Base-by-base conservation (phyloP, 2,329 filamentous ascomycete species). In the Penicillium verrucosum region DNA sequence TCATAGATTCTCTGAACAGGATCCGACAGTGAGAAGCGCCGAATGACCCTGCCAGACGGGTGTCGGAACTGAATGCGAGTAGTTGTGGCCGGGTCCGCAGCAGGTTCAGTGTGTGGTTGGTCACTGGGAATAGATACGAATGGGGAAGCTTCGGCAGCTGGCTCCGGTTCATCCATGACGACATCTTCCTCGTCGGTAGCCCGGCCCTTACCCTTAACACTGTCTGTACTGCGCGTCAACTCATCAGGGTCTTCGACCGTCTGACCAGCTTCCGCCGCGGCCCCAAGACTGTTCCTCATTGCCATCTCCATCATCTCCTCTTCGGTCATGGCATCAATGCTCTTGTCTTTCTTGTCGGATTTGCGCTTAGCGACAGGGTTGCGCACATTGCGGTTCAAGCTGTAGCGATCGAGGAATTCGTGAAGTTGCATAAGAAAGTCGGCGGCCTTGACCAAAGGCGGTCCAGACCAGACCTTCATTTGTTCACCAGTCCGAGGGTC, bases 231-330 rank as follows among this genome's bases (percentile, higher is more conserved):
- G 70, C 90, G 90, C 1, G 94, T 97, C 49, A 97, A 80, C 34
- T 90, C 87, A 74, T 99, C 94, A 0, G 93, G 93, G 65, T 97
- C 93, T 57, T 87, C 82, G 8, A 89, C 79, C 64, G 85, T 87
- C 0, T 69, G 71, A 67, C 67, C 70, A 60, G 67, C 71, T 18
- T 73, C 75, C 36, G 76, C 78, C 32, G 81, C 83, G 40, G 59
- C 67, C 14, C 85, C 87, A 44, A 97, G 78, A 70, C 92, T 97
- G 76, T 95, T 94, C 72, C 92, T 86, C 70, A 99, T 75, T 0
- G 94, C 94, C 83, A 97, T 87, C 73, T 97, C 89, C 65, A 99
- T 79, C 92, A 96, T 96, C 77, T 99, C 92, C 48, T 97, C 92
- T 71, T 99, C 94, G 0, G 91, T 96, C 88, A 99, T 93, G 38